Conservation (phyloP, 208 protist species). For the Trypanosoma vivax region DNA sequence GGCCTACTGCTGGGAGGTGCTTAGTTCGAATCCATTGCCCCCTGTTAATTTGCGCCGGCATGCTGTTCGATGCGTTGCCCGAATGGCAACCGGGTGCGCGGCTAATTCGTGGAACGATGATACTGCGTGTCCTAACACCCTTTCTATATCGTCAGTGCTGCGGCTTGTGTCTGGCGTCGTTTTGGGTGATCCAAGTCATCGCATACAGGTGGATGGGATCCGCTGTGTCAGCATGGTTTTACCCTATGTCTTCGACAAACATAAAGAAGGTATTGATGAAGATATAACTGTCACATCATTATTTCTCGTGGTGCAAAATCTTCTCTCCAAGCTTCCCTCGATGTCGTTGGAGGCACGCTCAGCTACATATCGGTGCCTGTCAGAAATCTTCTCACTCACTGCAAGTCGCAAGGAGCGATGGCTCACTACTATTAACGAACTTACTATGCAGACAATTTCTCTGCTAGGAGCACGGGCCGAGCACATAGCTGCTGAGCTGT, state of each 20-base stretch:
- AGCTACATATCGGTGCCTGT: constrained; percentile 5
- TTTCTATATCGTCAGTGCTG: constrained; percentile 10
- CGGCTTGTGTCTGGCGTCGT: constrained; percentile 11
- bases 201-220: constrained; percentile 32
- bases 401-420: background rate
- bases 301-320: constrained; percentile 1
- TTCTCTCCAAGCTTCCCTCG: constrained; percentile 5
- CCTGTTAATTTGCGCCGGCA: constrained; percentile 24
- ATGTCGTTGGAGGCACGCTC: constrained; percentile 10
- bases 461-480: constrained; percentile 6
- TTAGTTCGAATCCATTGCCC: background rate
- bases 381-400: constrained; percentile 4
- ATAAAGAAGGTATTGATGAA: background rate
- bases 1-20: constrained; percentile 1
- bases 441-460: background rate
- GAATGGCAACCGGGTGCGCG: constrained; percentile 3
- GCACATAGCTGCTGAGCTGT: constrained; percentile 14
- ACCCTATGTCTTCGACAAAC: background rate
- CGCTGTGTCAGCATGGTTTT: constrained; percentile 13
- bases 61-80: constrained; percentile 16
- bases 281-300: background rate
- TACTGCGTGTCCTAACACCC: background rate
- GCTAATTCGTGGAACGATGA: background rate
- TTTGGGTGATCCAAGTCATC: constrained; percentile 23
- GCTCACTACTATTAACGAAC: constrained; percentile 1